Conservation (phyloP, 169 alveolate species). For the Plasmodium coatneyi region DNA sequence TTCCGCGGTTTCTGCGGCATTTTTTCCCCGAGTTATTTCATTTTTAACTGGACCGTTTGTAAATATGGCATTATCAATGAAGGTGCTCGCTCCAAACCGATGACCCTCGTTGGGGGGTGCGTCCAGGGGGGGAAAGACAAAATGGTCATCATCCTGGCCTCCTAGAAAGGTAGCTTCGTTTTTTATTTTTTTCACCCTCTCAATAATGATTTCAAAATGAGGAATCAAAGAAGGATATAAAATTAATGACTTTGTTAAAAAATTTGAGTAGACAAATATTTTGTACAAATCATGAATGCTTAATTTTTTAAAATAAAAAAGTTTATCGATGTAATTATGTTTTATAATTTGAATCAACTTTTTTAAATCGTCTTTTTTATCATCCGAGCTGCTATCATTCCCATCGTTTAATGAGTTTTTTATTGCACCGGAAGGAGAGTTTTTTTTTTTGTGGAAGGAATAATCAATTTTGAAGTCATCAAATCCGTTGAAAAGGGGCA, state of each 20-base stretch:
- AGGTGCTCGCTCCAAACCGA: not conserved
- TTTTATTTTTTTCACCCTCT: slow-evolving; percentile 58
- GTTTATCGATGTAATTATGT: slow-evolving; percentile 30
- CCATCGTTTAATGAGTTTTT: not conserved
- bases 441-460: slow-evolving; percentile 25
- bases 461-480: slow-evolving; percentile 73
- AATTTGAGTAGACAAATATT: slow-evolving; percentile 65
- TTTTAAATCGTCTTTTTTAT: slow-evolving; percentile 34
- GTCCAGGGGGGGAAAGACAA: slow-evolving; percentile 13
- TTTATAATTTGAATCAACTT: slow-evolving; percentile 55
- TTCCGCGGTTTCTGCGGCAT: not conserved
- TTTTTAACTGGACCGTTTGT: not conserved
- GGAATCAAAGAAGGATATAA: slow-evolving; percentile 60
- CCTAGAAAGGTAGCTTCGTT: slow-evolving; percentile 6
- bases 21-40: not conserved
- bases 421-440: not conserved
- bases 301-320: slow-evolving; percentile 48
- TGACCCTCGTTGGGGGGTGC: not conserved
- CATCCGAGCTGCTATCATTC: not conserved
- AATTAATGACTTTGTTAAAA: slow-evolving; percentile 63
- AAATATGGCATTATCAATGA: not conserved
- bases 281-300: slow-evolving; percentile 51
- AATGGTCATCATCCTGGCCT: slow-evolving; percentile 22
- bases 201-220: slow-evolving; percentile 53
- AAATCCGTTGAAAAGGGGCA: slow-evolving; percentile 25